Evolutionary conservation across 192 early-diverging fungal genomes (phyloP).

Genomic region (Dissophora ornata): DNA sequence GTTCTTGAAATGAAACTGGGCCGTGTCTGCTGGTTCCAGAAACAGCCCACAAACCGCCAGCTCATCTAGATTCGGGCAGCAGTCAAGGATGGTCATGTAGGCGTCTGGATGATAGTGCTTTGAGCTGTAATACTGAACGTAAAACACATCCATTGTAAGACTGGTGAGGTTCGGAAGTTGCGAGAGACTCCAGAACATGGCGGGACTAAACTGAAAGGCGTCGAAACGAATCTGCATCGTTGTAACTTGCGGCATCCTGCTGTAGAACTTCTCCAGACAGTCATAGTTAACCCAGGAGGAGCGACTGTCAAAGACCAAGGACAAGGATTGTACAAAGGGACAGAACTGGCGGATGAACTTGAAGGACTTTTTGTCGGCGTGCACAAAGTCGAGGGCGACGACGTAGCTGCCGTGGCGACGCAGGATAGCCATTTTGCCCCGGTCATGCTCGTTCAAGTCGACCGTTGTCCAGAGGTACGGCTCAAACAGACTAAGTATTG

Average conservation of each 20-base stretch:
- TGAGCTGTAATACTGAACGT: not conserved
- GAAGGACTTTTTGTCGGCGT: constrained; percentile 2
- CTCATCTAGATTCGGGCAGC: constrained; percentile 6
- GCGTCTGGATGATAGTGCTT: constrained; percentile 6
- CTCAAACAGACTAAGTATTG: not conserved
- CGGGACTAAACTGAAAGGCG: constrained; percentile 14
- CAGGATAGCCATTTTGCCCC: constrained; percentile 11
- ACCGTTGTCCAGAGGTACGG: constrained; percentile 10
- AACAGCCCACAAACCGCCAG: constrained; percentile 6
- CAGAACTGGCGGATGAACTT: constrained; percentile 11
- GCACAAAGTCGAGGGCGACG: not conserved
- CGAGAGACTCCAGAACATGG: constrained; percentile 31
- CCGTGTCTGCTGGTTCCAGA: constrained; percentile 4
- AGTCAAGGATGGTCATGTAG: constrained; percentile 21
- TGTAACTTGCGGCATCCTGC: not conserved
- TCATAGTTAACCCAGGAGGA: constrained; percentile 13
- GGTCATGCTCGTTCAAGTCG: not conserved
- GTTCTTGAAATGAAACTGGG: not conserved
- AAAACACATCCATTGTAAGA: constrained; percentile 11
- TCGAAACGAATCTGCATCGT: constrained; percentile 21
- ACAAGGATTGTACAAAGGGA: not conserved
- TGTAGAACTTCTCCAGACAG: constrained; percentile 13
- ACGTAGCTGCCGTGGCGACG: constrained; percentile 16
- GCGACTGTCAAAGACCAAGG: not conserved
- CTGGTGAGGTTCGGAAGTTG: constrained; percentile 6